These are phyloP conservation scores for Heterococcus sp. DNA, from an alignment of 108 stramenopile genomes.

Conservation along the genomic window DNA sequence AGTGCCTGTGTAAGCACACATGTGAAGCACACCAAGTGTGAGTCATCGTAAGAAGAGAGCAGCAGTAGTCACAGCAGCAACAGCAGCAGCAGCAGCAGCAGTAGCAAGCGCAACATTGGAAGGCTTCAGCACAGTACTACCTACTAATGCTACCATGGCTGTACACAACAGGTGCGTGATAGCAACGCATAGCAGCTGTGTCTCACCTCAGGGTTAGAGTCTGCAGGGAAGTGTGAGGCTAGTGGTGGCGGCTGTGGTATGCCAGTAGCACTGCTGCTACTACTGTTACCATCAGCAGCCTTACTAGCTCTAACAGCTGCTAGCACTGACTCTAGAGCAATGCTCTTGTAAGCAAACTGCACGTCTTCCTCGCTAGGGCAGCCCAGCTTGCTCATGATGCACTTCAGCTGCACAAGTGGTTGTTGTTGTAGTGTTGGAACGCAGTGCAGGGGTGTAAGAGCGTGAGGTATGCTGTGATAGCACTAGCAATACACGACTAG, in stretches of 20 bases:
- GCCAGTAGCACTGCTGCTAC: background rate
- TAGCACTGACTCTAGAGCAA: slow-evolving; percentile 11
- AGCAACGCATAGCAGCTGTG: background rate
- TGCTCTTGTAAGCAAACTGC: slow-evolving; percentile 42
- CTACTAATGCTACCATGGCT: background rate
- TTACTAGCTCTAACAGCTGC: background rate
- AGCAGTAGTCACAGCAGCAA: no score
- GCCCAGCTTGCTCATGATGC: slow-evolving; percentile 59
- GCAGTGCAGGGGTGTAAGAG: background rate
- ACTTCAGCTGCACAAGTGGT: slow-evolving; percentile 9
- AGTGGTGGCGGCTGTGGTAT: background rate
- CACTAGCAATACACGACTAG: background rate
- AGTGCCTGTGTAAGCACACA: background rate
- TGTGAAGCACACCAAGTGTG: no score
- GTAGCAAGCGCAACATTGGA: background rate
- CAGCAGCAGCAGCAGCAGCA: background rate
- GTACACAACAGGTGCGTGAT: background rate
- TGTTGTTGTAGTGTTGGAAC: background rate
- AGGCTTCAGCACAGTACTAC: background rate
- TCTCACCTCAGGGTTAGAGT: background rate
- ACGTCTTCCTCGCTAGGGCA: slow-evolving; percentile 50
- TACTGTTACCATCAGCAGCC: no score
- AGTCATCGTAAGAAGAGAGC: background rate
- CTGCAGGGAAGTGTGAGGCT: background rate
- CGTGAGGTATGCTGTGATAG: background rate